A percentile compares a stretch with the other conserved stretches of the same genome.
Evolutionary conservation across 2,329 filamentous ascomycete genomes (phyloP).

Genomic region (Penicillium oxalicum): DNA sequence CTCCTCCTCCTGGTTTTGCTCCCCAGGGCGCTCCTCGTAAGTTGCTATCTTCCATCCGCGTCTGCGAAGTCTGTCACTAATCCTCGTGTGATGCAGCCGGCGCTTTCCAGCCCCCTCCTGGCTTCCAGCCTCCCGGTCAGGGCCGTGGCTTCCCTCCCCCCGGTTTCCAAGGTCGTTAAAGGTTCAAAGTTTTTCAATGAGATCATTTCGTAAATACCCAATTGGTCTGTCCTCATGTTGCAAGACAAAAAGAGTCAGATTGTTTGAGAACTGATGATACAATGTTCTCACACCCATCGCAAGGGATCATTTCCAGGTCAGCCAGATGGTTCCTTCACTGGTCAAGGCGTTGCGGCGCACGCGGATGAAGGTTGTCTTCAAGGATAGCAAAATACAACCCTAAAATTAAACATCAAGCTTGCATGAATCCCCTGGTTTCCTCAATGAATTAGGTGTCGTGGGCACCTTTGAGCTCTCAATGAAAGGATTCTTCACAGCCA

Average conservation of each 20-base stretch:
- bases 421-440: neutral
- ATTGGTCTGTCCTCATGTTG: slow-evolving; percentile 17
- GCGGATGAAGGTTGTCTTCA: slow-evolving; percentile 31
- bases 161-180: slow-evolving; percentile 44
- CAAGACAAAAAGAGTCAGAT: slow-evolving; percentile 8
- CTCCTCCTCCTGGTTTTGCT: slow-evolving; percentile 44
- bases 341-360: slow-evolving; percentile 40
- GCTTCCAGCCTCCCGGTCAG: slow-evolving; percentile 64
- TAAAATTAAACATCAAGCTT: slow-evolving; percentile 9
- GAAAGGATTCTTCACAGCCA: no score
- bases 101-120: slow-evolving; percentile 56
- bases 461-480: no score
- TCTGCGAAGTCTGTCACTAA: slow-evolving; percentile 30
- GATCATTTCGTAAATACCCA: slow-evolving; percentile 19
- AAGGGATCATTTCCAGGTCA: slow-evolving; percentile 16
- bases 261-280: slow-evolving; percentile 8
- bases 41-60: slow-evolving; percentile 15
- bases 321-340: slow-evolving; percentile 28
- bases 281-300: slow-evolving; percentile 13
- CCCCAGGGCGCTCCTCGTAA: slow-evolving; percentile 43
- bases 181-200: slow-evolving; percentile 15
- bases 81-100: slow-evolving; percentile 37
- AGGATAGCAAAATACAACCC: slow-evolving; percentile 21
- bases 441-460: neutral
- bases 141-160: slow-evolving; percentile 49